Conservation (phyloP, 2,329 filamentous ascomycete species). For the Aschersonia sp. region DNA sequence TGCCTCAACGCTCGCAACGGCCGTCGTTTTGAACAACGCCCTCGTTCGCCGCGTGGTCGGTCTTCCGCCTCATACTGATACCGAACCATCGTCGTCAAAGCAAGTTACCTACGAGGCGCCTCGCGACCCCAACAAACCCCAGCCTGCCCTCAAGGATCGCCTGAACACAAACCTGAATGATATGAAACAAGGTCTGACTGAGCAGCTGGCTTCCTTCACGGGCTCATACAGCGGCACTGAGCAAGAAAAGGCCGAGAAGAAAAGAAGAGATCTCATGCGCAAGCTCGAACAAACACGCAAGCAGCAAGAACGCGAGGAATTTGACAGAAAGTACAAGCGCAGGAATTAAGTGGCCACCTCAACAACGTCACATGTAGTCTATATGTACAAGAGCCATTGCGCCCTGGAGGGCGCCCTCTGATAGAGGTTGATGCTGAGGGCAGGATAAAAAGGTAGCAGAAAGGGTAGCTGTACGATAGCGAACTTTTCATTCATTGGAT, state of each 20-base stretch:
- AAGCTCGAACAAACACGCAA: constrained; percentile 20
- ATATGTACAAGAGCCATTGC: too few species aligned
- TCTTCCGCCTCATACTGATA: constrained; percentile 18
- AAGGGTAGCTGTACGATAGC: too few species aligned
- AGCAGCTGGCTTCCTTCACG: constrained; percentile 18
- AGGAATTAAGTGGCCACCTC: constrained; percentile 5
- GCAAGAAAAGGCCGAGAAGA: constrained; percentile 19
- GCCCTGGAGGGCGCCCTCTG: too few species aligned
- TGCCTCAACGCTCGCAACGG: constrained; percentile 20
- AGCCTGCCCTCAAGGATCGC: constrained; percentile 14
- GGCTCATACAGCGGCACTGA: constrained; percentile 17
- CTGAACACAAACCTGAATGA: constrained; percentile 18
- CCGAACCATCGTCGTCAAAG: constrained; percentile 4
- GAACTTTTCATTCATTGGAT: too few species aligned
- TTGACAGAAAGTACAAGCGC: constrained; percentile 26
- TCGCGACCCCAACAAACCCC: constrained; percentile 9
- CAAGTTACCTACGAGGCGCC: constrained; percentile 20
- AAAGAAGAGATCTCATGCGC: constrained; percentile 17
- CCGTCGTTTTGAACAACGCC: constrained; percentile 21
- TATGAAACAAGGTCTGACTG: constrained; percentile 22
- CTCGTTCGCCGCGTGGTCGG: constrained; percentile 21
- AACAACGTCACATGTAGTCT: too few species aligned
- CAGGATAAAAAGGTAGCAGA: too few species aligned
- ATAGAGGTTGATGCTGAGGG: too few species aligned
- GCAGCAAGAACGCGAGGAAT: constrained; percentile 21